Evolutionary conservation across 768 basidiomycete genomes (phyloP).

Genomic region (Auricularia sp.): DNA sequence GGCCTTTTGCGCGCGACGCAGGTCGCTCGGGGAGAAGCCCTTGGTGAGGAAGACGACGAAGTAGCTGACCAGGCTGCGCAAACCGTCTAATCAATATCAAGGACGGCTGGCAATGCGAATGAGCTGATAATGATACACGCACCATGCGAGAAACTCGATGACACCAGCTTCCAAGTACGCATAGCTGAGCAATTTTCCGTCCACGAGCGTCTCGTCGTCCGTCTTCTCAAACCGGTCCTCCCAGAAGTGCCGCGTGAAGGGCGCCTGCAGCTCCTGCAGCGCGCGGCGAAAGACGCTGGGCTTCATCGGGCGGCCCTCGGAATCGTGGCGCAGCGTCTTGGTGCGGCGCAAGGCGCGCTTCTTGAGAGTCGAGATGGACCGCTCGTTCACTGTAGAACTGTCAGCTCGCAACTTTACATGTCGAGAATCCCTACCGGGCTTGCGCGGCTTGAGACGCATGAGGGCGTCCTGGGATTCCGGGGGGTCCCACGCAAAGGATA

Average conservation of each 20-base stretch:
- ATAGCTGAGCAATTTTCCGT: conserved; percentile 52
- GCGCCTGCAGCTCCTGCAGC: conserved; percentile 32
- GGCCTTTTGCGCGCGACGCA: conserved; percentile 38
- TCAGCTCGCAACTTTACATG: background rate
- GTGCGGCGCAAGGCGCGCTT: conserved; percentile 47
- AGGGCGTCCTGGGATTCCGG: conserved; percentile 55
- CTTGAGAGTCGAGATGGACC: conserved; percentile 44
- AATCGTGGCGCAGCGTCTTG: conserved; percentile 42
- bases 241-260: conserved; percentile 53
- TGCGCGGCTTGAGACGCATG: conserved; percentile 58
- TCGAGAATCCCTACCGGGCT: conserved; percentile 39
- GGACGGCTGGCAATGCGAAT: background rate
- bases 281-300: conserved; percentile 30
- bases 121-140: conserved; percentile 16
- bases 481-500: conserved; percentile 66
- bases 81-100: background rate
- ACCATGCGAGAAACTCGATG: conserved; percentile 50
- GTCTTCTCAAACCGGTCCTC: conserved; percentile 42
- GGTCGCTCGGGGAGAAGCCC: conserved; percentile 52
- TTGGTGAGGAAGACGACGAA: conserved; percentile 57
- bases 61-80: conserved; percentile 44
- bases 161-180: conserved; percentile 57
- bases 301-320: conserved; percentile 40
- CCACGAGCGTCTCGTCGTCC: conserved; percentile 53
- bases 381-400: conserved; percentile 38